Evolutionary conservation across 495 filamentous ascomycete species (phyloP).

Genomic region (Tuber aestivum): DNA sequence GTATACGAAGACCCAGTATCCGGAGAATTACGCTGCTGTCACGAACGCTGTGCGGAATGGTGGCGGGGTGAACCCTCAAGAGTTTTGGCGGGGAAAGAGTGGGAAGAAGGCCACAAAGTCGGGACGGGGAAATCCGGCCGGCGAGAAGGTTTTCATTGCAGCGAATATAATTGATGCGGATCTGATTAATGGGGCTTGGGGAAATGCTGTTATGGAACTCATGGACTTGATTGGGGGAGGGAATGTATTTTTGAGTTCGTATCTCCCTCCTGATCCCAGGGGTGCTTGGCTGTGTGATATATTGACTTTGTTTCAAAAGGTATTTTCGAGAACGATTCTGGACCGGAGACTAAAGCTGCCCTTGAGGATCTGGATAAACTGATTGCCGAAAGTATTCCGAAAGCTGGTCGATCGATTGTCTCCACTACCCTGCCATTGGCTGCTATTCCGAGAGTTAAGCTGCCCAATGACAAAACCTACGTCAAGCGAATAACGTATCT

Average conservation of each 20-base stretch:
- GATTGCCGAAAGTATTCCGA: conserved; percentile 50
- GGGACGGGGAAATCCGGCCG: conserved; percentile 57
- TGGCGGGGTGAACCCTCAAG: conserved; percentile 26
- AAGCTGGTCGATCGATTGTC: conserved; percentile 49
- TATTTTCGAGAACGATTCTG: conserved; percentile 68
- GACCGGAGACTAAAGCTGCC: conserved; percentile 45
- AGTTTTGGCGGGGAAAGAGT: conserved; percentile 34
- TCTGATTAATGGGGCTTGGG: conserved; percentile 63
- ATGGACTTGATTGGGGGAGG: conserved; percentile 56
- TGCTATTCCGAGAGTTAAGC: conserved; percentile 52
- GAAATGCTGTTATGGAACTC: conserved; percentile 55
- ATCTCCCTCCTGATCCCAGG: neutral
- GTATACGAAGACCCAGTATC: conserved; percentile 52
- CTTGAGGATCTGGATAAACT: conserved; percentile 45
- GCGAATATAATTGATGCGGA: conserved; percentile 64
- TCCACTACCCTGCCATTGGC: conserved; percentile 40
- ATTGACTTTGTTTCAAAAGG: conserved; percentile 11
- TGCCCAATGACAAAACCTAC: conserved; percentile 57
- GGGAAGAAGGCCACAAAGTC: conserved; percentile 41
- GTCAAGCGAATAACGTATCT: conserved; percentile 69
- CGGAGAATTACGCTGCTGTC: conserved; percentile 50
- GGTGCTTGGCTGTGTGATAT: neutral
- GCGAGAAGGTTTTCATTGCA: conserved; percentile 69
- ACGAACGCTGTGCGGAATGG: conserved; percentile 41
- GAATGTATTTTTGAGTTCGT: conserved; percentile 52